A percentile compares a stretch with the other conserved stretches of the same genome.
phyloP scores from a whole-genome alignment of 257 asterid species.

The Primulina tabacum region DNA sequence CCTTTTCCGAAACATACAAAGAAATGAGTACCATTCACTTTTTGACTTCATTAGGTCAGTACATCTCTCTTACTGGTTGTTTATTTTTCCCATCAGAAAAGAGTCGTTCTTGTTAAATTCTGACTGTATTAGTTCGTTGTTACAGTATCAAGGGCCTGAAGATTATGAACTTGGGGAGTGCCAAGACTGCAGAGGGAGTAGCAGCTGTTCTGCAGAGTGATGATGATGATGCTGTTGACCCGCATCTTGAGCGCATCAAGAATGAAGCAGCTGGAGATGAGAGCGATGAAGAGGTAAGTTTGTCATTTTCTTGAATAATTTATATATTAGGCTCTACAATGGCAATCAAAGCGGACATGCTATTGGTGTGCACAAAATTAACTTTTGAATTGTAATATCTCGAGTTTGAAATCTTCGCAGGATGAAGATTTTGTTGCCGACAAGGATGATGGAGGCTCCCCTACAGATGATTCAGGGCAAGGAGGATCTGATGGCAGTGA shows the following conservation, averaged over 20 bases:
- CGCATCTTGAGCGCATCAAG: constrained; percentile 81
- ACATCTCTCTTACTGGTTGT: constrained; percentile 19
- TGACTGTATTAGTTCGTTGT: constrained; percentile 18
- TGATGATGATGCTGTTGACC: constrained; percentile 80
- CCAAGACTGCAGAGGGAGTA: constrained; percentile 49
- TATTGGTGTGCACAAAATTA: neutral
- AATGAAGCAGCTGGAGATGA: constrained; percentile 72
- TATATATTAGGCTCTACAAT: neutral
- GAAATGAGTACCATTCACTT: constrained; percentile 79
- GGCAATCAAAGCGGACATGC: neutral
- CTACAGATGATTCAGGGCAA: constrained; percentile 92
- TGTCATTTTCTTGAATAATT: neutral
- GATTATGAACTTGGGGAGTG: constrained; percentile 64
- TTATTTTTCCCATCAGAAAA: neutral
- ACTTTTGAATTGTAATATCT: neutral
- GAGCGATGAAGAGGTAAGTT: constrained; percentile 25
- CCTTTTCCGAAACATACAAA: constrained; percentile 93
- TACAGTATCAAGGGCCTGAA: constrained; percentile 74
- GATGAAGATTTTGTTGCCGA: constrained; percentile 81
- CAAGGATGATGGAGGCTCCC: constrained; percentile 85
- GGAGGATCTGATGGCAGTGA: constrained; percentile 73
- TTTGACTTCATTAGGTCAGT: constrained; percentile 69
- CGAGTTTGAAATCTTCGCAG: constrained; percentile 30
- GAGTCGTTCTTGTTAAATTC: constrained; percentile 6
- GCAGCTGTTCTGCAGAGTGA: constrained; percentile 54